Evolutionary conservation across 768 basidiomycete genomes (phyloP), one percentile per base, ranked within the genome.

Genomic region (Saitozyma podzolica): DNA sequence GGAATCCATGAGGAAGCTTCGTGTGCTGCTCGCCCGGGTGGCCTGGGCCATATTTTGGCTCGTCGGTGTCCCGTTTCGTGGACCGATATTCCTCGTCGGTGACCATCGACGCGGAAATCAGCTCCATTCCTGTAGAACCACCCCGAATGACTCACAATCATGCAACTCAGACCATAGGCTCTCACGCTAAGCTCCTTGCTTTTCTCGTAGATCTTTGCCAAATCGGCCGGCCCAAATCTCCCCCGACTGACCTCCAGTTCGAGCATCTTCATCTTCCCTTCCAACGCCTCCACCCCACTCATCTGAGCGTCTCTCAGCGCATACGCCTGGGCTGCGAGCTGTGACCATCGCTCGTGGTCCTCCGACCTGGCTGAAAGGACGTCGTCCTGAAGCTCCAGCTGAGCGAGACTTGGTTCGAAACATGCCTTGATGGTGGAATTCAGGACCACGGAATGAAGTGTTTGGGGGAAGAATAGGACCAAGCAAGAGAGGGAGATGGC

Each of bases 401-500:
- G 58, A 6, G 54, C 37, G 16, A 67, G 64, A 10, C 62, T 68
- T 0, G 80, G 78, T 0, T 54, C 57, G 20, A 82, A 68, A 56
- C 77, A 60, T 20, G 65, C 63, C 40, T 76, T 65, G 61, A 75
- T 70, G 10, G 75, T 64, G 9, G 62, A 62, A 40, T 61, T 67
- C 0, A 70, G 68, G 62, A 62, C 20, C 41, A 73, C 65, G 37
- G 84, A 83, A 59, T 83, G 82, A 56, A 85, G 76, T 0, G 84
- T 82, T 66, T 84, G 82, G 8, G 86, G 86, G 73, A 86, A 87
- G 54, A 86, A 75, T 55, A 85, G 69, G 7, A 83, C 55, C 8
- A 83, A 82, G 3, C 80, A 70, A 6, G 82, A 77, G n/a, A 84
- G 39, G 0, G 80, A 84, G 54, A 85, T 84, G n/a, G 79, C 85